phyloP scores from a whole-genome alignment of 495 filamentous ascomycete genomes.

The Trichoderma orchidacearum region DNA sequence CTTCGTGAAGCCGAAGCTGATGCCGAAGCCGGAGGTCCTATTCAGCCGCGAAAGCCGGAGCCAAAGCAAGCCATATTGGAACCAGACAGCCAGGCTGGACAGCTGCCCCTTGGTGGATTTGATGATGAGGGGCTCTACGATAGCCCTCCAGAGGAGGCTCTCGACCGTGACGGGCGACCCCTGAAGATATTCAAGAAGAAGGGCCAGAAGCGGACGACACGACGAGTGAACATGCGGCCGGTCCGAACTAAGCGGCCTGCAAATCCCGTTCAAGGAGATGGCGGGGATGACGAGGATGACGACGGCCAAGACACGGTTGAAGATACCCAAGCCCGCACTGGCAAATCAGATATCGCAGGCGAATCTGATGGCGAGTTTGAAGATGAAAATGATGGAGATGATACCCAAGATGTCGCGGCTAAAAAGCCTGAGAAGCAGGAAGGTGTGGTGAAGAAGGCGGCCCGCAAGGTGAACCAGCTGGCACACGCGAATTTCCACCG shows the following conservation, averaged over 20 bases:
- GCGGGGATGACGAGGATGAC: neutral
- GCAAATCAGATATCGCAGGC: conserved; percentile 1
- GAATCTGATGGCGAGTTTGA: conserved; percentile 9
- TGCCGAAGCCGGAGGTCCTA: conserved; percentile 5
- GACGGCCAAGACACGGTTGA: conserved; percentile 27
- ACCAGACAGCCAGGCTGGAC: conserved; percentile 44
- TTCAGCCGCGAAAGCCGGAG: conserved; percentile 7
- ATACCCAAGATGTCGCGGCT: conserved; percentile 13
- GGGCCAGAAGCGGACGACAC: conserved; percentile 79
- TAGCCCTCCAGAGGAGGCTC: conserved; percentile 27
- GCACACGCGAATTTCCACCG: conserved; percentile 75
- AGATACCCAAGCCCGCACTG: conserved; percentile 7
- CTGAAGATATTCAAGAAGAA: conserved; percentile 74
- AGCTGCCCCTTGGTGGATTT: conserved; percentile 47
- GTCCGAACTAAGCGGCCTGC: conserved; percentile 24
- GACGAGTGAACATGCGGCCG: conserved; percentile 58
- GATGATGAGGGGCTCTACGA: conserved; percentile 38
- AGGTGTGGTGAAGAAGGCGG: conserved; percentile 40
- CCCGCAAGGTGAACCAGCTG: conserved; percentile 55
- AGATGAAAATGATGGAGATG: conserved; percentile 19
- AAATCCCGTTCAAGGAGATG: conserved; percentile 13
- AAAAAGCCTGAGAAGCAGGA: conserved; percentile 22
- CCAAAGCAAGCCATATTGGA: conserved; percentile 29
- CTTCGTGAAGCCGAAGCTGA: conserved; percentile 61
- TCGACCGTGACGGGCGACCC: conserved; percentile 32